A percentile compares a stretch with the other conserved stretches of the same genome.
Evolutionary conservation across 2,329 filamentous ascomycete species (phyloP).

Genomic region (Arthrobotrys conoides): DNA sequence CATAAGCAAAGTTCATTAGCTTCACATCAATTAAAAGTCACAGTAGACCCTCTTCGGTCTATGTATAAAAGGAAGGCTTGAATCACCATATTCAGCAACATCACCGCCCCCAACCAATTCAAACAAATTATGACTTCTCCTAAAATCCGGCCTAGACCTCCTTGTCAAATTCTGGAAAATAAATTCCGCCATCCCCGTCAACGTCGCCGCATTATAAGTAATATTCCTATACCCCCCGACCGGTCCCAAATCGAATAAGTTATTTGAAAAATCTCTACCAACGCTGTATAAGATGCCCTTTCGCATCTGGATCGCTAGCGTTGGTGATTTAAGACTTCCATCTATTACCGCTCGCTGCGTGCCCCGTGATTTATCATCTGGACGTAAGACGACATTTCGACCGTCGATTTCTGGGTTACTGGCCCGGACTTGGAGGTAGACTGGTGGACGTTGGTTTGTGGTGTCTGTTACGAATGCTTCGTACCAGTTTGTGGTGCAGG

Average conservation of each 20-base stretch:
- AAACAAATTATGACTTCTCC: conserved; percentile 39
- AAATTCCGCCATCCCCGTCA: conserved; percentile 50
- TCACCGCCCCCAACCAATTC: conserved; percentile 51
- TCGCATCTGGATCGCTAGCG: conserved; percentile 46
- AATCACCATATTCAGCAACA: conserved; percentile 41
- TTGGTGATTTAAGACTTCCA: conserved; percentile 30
- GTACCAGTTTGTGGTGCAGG: conserved; percentile 52
- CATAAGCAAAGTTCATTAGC: not conserved
- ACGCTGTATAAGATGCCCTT: conserved; percentile 36
- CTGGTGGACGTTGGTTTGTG: conserved; percentile 48
- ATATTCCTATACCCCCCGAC: conserved; percentile 57
- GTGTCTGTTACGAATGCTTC: conserved; percentile 56
- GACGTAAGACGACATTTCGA: conserved; percentile 51
- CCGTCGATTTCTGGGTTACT: conserved; percentile 50
- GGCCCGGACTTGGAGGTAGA: conserved; percentile 52
- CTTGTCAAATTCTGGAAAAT: conserved; percentile 53
- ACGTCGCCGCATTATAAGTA: conserved; percentile 39
- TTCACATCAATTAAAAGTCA: no score
- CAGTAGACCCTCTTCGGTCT: no score
- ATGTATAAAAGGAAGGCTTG: no score
- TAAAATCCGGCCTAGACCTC: conserved; percentile 34
- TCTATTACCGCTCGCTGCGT: conserved; percentile 40
- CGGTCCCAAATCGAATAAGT: conserved; percentile 44
- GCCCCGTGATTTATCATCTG: conserved; percentile 18
- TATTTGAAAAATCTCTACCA: conserved; percentile 50